Evolutionary conservation across 805 yeast species (phyloP).

Genomic region (Myxozyma udenii): DNA sequence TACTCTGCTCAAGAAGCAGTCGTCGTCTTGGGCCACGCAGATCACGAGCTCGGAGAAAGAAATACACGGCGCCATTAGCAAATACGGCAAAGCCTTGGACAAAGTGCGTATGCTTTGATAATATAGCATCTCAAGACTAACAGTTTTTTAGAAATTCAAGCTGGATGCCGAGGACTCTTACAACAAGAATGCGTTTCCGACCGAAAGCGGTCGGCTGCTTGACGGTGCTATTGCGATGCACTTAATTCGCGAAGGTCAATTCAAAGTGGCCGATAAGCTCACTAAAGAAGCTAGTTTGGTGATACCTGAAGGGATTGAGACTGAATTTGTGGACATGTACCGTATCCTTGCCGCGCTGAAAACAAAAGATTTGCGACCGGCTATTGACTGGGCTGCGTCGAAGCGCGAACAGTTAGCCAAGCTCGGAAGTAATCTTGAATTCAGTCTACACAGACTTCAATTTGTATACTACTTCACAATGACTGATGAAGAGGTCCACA

Average conservation of each 20-base stretch:
- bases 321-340: constrained; percentile 45
- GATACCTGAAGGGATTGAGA: constrained; percentile 37
- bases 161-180: constrained; percentile 21
- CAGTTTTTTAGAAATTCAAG: constrained; percentile 18
- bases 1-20: constrained; percentile 15
- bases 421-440: constrained; percentile 47
- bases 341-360: constrained; percentile 43
- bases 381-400: constrained; percentile 49
- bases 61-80: constrained; percentile 33
- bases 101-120: constrained; percentile 30
- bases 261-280: constrained; percentile 39
- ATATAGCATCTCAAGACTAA: constrained; percentile 1
- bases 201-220: constrained; percentile 34
- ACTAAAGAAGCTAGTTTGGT: constrained; percentile 34
- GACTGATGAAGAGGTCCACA: not conserved
- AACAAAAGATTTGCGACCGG: constrained; percentile 43
- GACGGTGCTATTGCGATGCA: constrained; percentile 48
- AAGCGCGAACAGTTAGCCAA: constrained; percentile 35
- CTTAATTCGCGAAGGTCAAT: constrained; percentile 48
- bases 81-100: constrained; percentile 39
- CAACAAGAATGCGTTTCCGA: constrained; percentile 24
- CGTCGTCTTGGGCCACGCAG: constrained; percentile 23
- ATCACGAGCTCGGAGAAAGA: constrained; percentile 34
- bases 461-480: constrained; percentile 38
- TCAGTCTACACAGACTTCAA: constrained; percentile 46